Conservation (phyloP, 2,329 filamentous ascomycete genomes). For the Trichoderma lentiforme region DNA sequence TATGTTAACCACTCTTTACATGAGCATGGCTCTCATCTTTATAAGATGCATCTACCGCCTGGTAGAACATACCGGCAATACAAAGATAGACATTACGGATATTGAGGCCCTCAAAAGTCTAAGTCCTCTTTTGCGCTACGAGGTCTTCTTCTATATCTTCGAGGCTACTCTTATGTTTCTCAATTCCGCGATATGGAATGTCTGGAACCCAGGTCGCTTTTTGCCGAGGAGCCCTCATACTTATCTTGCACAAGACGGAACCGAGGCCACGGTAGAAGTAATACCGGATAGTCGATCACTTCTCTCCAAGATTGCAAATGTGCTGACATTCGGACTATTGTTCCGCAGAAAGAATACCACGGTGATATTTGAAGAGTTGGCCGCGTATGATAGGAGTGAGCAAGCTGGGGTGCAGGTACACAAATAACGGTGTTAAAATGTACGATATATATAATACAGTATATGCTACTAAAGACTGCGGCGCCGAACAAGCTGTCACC, state of each 20-base stretch:
- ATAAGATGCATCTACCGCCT: constrained; percentile 4
- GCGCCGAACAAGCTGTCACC: background rate
- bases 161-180: constrained; percentile 4
- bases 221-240: background rate
- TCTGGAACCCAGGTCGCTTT: constrained; percentile 4
- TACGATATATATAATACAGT: background rate
- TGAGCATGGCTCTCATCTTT: background rate
- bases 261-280: background rate
- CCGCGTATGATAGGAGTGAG: background rate
- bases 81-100: background rate
- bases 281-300: background rate
- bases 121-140: background rate
- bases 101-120: background rate
- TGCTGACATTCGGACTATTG: background rate
- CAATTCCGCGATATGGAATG: background rate
- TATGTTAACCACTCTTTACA: background rate
- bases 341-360: background rate
- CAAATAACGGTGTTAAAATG: background rate
- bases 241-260: background rate
- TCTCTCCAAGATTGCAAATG: background rate
- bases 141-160: background rate
- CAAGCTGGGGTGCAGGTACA: background rate
- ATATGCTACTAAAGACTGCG: background rate
- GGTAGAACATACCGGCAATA: constrained; percentile 3
- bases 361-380: background rate